These are phyloP conservation scores for Knoxia roxburghii DNA, from an alignment of 257 asterid genomes.

Conservation along the genomic window DNA sequence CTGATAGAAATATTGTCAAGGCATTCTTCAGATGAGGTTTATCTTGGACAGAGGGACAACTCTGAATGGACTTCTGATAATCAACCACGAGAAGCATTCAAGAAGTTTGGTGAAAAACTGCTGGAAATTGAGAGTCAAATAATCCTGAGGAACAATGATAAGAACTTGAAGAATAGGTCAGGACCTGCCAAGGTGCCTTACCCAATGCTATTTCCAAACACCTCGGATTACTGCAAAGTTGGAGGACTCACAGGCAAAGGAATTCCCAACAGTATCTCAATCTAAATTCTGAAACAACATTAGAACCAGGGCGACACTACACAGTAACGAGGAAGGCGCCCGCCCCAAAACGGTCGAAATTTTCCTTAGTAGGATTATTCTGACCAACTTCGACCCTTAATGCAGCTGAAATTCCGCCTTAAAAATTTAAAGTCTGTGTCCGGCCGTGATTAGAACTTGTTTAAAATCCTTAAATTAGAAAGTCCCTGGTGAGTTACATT, in stretches of 20 bases:
- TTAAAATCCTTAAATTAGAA: neutral
- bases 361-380: too few relatives aligned
- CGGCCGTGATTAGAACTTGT: too few relatives aligned
- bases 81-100: conserved; percentile 38
- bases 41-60: conserved; percentile 62
- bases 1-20: conserved; percentile 67
- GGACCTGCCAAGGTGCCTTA: conserved; percentile 69
- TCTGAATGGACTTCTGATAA: conserved; percentile 51
- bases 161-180: conserved; percentile 33
- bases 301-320: too few relatives aligned
- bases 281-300: conserved; percentile 25
- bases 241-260: conserved; percentile 77
- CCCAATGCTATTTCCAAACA: conserved; percentile 44
- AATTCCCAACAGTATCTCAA: conserved; percentile 70
- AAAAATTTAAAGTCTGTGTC: too few relatives aligned
- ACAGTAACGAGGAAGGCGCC: too few relatives aligned
- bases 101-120: conserved; percentile 33
- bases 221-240: conserved; percentile 28
- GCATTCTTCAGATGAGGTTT: conserved; percentile 64
- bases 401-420: too few relatives aligned
- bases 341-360: too few relatives aligned
- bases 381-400: too few relatives aligned
- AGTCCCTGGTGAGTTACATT: too few relatives aligned
- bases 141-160: conserved; percentile 32
- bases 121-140: conserved; percentile 39